Base-by-base conservation (phyloP, 2,329 filamentous ascomycete genomes). In the Arthrobotrys iridis region DNA sequence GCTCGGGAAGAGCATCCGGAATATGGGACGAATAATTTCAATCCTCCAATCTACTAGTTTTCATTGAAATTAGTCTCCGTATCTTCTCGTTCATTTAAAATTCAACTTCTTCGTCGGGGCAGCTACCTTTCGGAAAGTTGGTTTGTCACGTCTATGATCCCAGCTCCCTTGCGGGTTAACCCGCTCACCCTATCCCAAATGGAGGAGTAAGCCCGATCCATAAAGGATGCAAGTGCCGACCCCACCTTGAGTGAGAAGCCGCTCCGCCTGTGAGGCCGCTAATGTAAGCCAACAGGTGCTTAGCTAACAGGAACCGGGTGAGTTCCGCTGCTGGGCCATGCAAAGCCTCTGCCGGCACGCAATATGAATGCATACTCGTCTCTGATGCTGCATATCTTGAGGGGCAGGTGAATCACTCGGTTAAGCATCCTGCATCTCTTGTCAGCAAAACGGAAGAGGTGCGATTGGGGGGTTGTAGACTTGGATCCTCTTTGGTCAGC, bases 141-240 rank as follows among this genome's bases (percentile, higher is more conserved):
- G 15, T 55, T 55, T 55, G 50, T 55, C 30, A 55, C n/a, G 15
- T 4, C 20, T n/a, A 13, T n/a, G 24, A 30, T 52, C n/a, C 26
- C n/a, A n/a, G n/a, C n/a, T n/a, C n/a, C n/a, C n/a, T n/a, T n/a
- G n/a, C n/a, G 28, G 26, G 7, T 15, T 40, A 33, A 28, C 46
- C 33, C 33, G 26, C 11, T 52, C 18, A 52, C 46, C 45, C 50
- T 55, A 37, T 22, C n/a, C 50, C 28, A n/a, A 30, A 55, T 37
- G 18, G 50, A 55, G 50, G 50, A 55, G 50, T 55, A 55, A 55
- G 50, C 50, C 28, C 50, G 50, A 55, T 55, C 4, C 15, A 26
- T n/a, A 37, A 55, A 35, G 2, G 37, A n/a, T 15, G n/a, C 28
- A 35, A 20, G 3, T 55, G 8, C 48, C 30, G 50, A 24, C 28